Base-by-base conservation (phyloP, 805 yeast species). In the Candida alai region DNA sequence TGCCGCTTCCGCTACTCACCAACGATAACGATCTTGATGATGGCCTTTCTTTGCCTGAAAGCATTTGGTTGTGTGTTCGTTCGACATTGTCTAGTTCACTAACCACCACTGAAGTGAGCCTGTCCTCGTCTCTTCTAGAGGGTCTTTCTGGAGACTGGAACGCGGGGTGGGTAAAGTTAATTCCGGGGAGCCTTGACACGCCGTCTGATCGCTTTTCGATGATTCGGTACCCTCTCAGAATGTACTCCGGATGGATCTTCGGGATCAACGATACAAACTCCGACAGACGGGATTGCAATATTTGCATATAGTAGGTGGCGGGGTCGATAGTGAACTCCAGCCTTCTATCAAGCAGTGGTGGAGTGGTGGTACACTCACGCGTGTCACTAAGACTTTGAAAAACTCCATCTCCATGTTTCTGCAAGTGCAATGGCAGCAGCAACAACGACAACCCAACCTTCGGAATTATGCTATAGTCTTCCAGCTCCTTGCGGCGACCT, bases 91-190 rank as follows among this genome's bases (percentile, higher is more conserved):
- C n/a, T n/a, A n/a, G n/a, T n/a, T n/a, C n/a, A n/a, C n/a, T n/a
- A n/a, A n/a, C n/a, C n/a, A n/a, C n/a, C n/a, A n/a, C n/a, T n/a
- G n/a, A n/a, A n/a, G n/a, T n/a, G n/a, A n/a, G n/a, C n/a, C n/a
- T n/a, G n/a, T n/a, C n/a, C n/a, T n/a, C n/a, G n/a, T n/a, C n/a
- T n/a, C n/a, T n/a, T n/a, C n/a, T n/a, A n/a, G n/a, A n/a, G n/a
- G n/a, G n/a, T 25, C 28, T 30, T 10, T 35, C 42, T 17, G 60
- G 53, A 5, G 66, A 58, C 20, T 46, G 44, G 36, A 60, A 58
- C 2, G 59, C 55, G 4, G 58, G 54, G 35, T 63, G 65, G 12
- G 48, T 42, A 1, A 56, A 28, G 19, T 34, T 37, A n/a, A 37
- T 37, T 21, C 24, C 36, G 4, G 40, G 40, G 8, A 37, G 32